These are phyloP conservation scores for Lupinus albus DNA, from an alignment of 306 rosid species.

Conservation along the genomic window DNA sequence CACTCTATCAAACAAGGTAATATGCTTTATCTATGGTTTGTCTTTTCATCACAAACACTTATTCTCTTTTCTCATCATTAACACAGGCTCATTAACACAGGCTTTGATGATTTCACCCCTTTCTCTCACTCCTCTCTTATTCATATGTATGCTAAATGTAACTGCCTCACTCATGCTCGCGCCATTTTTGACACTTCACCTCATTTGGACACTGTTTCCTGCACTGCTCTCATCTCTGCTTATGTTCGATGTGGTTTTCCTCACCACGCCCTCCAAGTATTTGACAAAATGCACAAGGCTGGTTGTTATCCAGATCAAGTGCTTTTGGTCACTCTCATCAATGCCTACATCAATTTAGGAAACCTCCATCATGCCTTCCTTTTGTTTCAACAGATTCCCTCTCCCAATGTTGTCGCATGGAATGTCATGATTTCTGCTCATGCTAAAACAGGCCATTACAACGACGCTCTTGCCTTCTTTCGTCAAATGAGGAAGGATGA, in stretches of 20 bases:
- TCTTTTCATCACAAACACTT: no score
- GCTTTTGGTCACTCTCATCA: slow-evolving; percentile 60
- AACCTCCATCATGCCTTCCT: slow-evolving; percentile 52
- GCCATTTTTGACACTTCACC: slow-evolving; percentile 46
- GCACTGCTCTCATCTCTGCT: slow-evolving; percentile 70
- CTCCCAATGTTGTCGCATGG: slow-evolving; percentile 77
- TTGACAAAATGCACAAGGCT: slow-evolving; percentile 56
- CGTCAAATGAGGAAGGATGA: slow-evolving; percentile 57
- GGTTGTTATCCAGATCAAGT: slow-evolving; percentile 62
- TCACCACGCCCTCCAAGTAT: slow-evolving; percentile 58
- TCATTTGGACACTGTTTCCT: slow-evolving; percentile 56
- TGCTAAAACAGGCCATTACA: slow-evolving; percentile 58
- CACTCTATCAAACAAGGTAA: no score
- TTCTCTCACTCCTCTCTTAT: slow-evolving; percentile 65
- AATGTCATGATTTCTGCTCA: slow-evolving; percentile 88
- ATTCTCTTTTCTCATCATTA: no score
- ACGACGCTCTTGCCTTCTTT: slow-evolving; percentile 59
- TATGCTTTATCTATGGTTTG: no score
- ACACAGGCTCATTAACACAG: slow-evolving; percentile 56
- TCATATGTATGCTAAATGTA: slow-evolving; percentile 70
- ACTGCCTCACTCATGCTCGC: slow-evolving; percentile 52
- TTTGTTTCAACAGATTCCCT: slow-evolving; percentile 56
- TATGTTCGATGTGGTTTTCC: slow-evolving; percentile 60
- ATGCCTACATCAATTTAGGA: slow-evolving; percentile 54
- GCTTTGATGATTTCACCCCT: slow-evolving; percentile 47